Evolutionary conservation across 2,329 filamentous ascomycete species (phyloP), one percentile per base, ranked within the genome.

Genomic region (Paraconiothyrium sp.): DNA sequence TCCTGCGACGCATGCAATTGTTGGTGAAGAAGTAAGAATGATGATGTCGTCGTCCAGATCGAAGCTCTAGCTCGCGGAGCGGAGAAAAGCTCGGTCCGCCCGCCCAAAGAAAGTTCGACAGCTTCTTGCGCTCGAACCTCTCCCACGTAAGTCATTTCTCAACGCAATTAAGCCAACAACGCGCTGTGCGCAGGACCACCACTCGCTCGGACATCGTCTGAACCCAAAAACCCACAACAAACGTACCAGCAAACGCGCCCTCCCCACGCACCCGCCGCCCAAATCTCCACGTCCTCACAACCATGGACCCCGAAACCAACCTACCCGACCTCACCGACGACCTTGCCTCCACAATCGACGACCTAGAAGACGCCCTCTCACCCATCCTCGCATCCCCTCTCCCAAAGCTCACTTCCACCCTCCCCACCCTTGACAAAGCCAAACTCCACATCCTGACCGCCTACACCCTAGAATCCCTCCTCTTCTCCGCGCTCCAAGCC

Each of bases 341-440:
- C 76, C 88, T 54, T 22, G 37, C 10, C 35, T 13, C 24, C 35
- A 54, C 50, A 41, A 54, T 54, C 24, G 50, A 54, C 50, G 50
- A 54, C 50, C 50, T 54, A 22, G 22, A 27, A 4, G 34, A 89
- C 39, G 84, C 87, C 4, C 84, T 98, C 32, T 81, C 87, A n/a
- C 93, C 94, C n/a, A 82, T 98, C 6, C 81, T 97, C 30, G 83
- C 84, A 39, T 84, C 85, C 54, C 79, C 86, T 1, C 81, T 97
- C 47, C 83, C 88, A 54, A 87, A 90, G 44, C 86, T 88, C 59
- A 88, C 92, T 5, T 89, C 88, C 58, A 93, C 93, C 75, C 84
- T 98, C 8, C 94, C 94, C 1, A 85, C 98, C n/a, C 85, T 99
- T 63, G 94, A 98, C 83, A 94, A 93, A 81, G 93, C 95, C 8